These are phyloP conservation scores for Colletotrichum tropicicola DNA, from an alignment of 2,329 filamentous ascomycete genomes.

Conservation along the genomic window DNA sequence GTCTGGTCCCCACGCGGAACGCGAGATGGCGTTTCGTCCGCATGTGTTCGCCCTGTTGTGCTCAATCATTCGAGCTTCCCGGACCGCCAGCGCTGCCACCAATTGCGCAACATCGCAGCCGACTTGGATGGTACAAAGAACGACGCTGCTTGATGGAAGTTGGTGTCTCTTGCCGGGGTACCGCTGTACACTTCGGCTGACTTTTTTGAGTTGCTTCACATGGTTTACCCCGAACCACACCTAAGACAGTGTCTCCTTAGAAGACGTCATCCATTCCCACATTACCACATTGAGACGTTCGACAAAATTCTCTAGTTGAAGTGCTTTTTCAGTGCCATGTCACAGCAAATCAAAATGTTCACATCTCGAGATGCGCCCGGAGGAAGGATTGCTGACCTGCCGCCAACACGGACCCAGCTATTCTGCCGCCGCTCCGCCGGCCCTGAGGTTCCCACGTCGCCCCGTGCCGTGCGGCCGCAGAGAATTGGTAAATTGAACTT, in stretches of 20 bases:
- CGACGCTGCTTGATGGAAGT: not conserved
- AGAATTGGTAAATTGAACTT: not conserved
- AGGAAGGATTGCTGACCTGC: no score
- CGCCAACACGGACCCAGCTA: not conserved
- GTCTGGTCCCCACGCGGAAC: not conserved
- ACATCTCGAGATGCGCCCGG: no score
- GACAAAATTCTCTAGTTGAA: not conserved
- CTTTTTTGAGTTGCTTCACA: not conserved
- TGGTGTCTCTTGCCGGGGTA: not conserved
- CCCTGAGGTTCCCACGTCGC: not conserved
- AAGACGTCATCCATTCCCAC: not conserved
- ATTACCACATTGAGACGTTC: not conserved
- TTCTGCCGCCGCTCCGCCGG: constrained; percentile 5
- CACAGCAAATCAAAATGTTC: no score
- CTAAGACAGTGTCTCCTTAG: not conserved
- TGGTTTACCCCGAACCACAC: not conserved
- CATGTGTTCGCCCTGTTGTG: not conserved
- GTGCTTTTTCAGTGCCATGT: no score
- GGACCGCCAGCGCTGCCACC: not conserved
- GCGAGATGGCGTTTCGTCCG: not conserved
- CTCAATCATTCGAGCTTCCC: not conserved
- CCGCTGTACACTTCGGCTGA: not conserved
- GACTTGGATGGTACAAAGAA: not conserved
- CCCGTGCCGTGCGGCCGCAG: not conserved
- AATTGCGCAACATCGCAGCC: not conserved